Conservation (phyloP, 2,329 filamentous ascomycete species). For the Trichoderma lentiforme region DNA sequence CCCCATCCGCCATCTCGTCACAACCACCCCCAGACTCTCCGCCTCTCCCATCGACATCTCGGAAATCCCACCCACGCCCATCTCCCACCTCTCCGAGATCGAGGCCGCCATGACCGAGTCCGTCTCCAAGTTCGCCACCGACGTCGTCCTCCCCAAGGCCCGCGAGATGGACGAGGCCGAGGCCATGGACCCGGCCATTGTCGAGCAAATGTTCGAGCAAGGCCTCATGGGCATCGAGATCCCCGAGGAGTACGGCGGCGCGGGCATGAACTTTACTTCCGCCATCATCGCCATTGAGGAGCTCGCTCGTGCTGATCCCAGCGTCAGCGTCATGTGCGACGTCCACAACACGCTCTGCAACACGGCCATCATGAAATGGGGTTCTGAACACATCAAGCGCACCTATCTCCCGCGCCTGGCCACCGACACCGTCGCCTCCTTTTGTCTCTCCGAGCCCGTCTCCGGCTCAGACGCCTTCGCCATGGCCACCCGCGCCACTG, state of each 20-base stretch:
- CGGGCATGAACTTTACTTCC: conserved; percentile 97
- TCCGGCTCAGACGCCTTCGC: conserved; percentile 97
- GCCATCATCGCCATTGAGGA: conserved; percentile 97
- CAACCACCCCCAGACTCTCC: conserved; percentile 52
- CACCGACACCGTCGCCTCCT: conserved; percentile 85
- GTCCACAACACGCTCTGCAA: conserved; percentile 99
- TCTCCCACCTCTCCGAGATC: conserved; percentile 86
- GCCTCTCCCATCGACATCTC: conserved; percentile 56
- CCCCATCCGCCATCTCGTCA: conserved; percentile 55
- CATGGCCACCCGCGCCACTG: conserved; percentile 82
- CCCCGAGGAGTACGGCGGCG: conserved; percentile 92
- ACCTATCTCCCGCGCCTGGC: conserved; percentile 87
- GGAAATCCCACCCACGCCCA: conserved; percentile 82
- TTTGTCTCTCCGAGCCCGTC: conserved; percentile 88
- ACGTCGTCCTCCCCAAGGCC: conserved; percentile 84
- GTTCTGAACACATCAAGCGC: conserved; percentile 71
- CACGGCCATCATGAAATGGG: conserved; percentile 85
- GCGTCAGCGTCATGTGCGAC: conserved; percentile 90
- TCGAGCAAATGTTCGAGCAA: conserved; percentile 95
- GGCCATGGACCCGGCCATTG: conserved; percentile 80
- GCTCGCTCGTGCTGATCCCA: conserved; percentile 88
- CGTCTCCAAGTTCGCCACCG: conserved; percentile 85
- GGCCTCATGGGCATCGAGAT: conserved; percentile 97
- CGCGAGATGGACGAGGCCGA: conserved; percentile 98
- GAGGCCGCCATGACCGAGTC: conserved; percentile 86